A percentile compares a stretch with the other conserved stretches of the same genome.
Evolutionary conservation across 176 grass and related monocot genomes (phyloP).

Genomic region (Eragrostis nindensis): DNA sequence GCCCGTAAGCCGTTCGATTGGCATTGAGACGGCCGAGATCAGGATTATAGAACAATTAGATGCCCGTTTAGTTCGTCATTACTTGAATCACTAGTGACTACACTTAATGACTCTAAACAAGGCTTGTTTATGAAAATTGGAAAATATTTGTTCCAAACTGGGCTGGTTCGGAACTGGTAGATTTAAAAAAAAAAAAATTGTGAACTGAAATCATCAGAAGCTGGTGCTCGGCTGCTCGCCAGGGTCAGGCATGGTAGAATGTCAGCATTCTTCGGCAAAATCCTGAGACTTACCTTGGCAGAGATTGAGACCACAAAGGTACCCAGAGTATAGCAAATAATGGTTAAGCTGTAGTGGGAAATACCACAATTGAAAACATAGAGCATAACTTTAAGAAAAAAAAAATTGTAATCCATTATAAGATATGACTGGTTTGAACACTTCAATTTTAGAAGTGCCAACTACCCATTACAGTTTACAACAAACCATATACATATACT

Average conservation of each 20-base stretch:
- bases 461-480: background rate
- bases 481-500: background rate
- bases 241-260: background rate
- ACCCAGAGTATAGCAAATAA: background rate
- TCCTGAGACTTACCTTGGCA: background rate
- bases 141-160: too few relatives aligned
- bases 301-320: background rate
- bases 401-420: background rate
- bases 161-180: background rate
- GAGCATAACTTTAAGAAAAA: background rate
- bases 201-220: background rate
- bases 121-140: too few relatives aligned
- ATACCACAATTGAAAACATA: background rate
- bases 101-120: background rate
- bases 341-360: background rate
- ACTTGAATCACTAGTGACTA: background rate
- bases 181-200: background rate
- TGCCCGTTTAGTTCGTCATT: background rate
- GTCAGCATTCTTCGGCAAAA: background rate
- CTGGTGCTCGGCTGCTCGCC: too few relatives aligned
- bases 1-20: constrained; percentile 6
- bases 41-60: background rate
- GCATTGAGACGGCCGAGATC: constrained; percentile 3
- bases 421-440: constrained; percentile 3
- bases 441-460: background rate